Evolutionary conservation across 495 filamentous ascomycete genomes (phyloP).

Genomic region (Aspergillus egyptiacus): DNA sequence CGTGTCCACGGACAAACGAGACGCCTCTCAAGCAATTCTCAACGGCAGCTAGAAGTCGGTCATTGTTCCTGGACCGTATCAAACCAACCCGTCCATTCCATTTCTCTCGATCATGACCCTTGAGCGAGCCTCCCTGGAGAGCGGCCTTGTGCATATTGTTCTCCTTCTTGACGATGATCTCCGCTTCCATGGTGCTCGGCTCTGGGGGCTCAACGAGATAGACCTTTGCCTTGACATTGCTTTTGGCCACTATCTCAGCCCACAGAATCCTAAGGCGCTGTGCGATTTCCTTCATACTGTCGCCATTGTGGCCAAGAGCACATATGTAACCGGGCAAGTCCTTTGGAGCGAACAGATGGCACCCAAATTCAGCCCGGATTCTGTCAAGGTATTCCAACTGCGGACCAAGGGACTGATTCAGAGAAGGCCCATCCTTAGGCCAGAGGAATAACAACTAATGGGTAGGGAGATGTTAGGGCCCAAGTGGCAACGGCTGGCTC

Average conservation of each 20-base stretch:
- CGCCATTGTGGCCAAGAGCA: slow-evolving; percentile 17
- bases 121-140: slow-evolving; percentile 8
- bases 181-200: slow-evolving; percentile 10
- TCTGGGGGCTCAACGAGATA: slow-evolving; percentile 39
- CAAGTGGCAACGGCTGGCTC: not conserved
- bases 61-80: slow-evolving; percentile 23
- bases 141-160: slow-evolving; percentile 13
- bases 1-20: slow-evolving; percentile 30
- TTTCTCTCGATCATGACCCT: slow-evolving; percentile 1
- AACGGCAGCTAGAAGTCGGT: slow-evolving; percentile 23
- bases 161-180: slow-evolving; percentile 16
- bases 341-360: slow-evolving; percentile 24
- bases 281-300: slow-evolving; percentile 28
- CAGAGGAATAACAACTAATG: slow-evolving; percentile 38
- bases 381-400: slow-evolving; percentile 43
- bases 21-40: slow-evolving; percentile 27
- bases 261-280: slow-evolving; percentile 30
- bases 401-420: slow-evolving; percentile 36
- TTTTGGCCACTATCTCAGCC: slow-evolving; percentile 29
- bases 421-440: slow-evolving; percentile 34
- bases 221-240: slow-evolving; percentile 24
- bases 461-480: not conserved
- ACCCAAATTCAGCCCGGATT: slow-evolving; percentile 35
- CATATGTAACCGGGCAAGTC: slow-evolving; percentile 28
- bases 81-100: slow-evolving; percentile 13